Base-by-base conservation (phyloP, 164 flowering plant species). In the Piper longum region DNA sequence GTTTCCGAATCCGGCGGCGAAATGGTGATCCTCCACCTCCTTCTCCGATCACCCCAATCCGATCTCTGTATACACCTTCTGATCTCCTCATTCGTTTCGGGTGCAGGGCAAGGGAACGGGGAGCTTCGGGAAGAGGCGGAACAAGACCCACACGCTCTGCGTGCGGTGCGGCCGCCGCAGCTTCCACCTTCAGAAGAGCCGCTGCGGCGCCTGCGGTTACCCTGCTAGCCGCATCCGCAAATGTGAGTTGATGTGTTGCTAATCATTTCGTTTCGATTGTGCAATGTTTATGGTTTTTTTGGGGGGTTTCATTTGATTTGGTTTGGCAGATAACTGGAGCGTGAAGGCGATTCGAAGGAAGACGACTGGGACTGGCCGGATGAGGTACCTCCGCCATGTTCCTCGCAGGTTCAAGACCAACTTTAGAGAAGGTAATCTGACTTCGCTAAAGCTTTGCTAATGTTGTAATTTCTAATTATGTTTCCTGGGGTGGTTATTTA, bases 71-170 rank as follows among this genome's bases (percentile, higher is more conserved):
- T 4, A 8, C 8, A 16, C 4, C 1, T 11, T 67, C 17, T 45
- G 16, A 45, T 42, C 61, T 51, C 4, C 39, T 6, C 5, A 6
- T 8, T 13, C 26, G 3, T 41, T 12, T 57, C 2, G 36, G 18
- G 42, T 48, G 64, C 73, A 83, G 96, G 89, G 91, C 0, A 89
- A 89, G 68, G 98, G 97, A 62, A 91, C 96, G 40, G 93, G 95
- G 26, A 86, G 93, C 71, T 88, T 91, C 60, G 96, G 96, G 60
- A 91, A 91, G 88, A 80, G 96, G 75, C 88, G 96, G 81, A 86
- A 85, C 87, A 90, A 86, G 83, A 90, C 91, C n/a, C 97, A 86
- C 83, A 88, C 93, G 0, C 84, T 90, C 66, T 90, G 96, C 64
- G 85, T 90, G 63, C 70, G 97, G 66, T 88, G 96, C 56, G 96